Percentiles rank a stretch among this genome's conserved stretches.
Conservation (phyloP, 192 early-diverging fungal genomes). For the Backusella westeae region DNA sequence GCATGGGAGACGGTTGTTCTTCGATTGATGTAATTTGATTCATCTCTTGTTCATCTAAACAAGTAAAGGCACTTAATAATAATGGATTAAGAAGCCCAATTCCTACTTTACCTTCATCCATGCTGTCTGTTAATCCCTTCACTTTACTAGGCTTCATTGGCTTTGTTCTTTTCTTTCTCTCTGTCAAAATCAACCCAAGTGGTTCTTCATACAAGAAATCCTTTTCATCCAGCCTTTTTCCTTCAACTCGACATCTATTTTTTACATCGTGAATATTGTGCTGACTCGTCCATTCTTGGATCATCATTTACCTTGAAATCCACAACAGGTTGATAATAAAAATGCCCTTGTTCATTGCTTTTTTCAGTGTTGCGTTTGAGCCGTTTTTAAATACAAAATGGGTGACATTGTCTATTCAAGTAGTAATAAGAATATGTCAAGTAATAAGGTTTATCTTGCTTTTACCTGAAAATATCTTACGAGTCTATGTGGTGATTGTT, state of each 20-base stretch:
- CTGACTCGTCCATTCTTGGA: neutral
- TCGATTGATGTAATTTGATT: too few species aligned
- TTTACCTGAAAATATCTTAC: constrained; percentile 21
- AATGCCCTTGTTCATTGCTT: constrained; percentile 20
- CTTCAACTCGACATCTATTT: constrained; percentile 16
- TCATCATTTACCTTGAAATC: constrained; percentile 21
- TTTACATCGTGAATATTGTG: neutral
- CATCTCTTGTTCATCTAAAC: neutral
- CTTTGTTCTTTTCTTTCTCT: constrained; percentile 17
- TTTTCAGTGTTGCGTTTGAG: constrained; percentile 24
- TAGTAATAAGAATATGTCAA: neutral
- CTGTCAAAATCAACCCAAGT: constrained; percentile 3
- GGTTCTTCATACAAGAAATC: constrained; percentile 21
- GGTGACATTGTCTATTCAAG: constrained; percentile 24
- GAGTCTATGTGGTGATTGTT: constrained; percentile 2
- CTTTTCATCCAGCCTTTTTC: constrained; percentile 17
- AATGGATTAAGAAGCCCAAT: neutral
- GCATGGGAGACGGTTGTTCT: neutral
- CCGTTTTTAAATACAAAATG: constrained; percentile 37
- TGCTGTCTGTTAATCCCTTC: neutral
- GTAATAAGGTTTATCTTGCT: neutral
- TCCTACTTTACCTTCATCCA: neutral
- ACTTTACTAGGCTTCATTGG: constrained; percentile 38
- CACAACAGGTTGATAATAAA: constrained; percentile 29
- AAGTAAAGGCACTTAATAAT: neutral